Percentiles rank a stretch among this genome's conserved stretches.
Evolutionary conservation across 106 monocot genomes (phyloP).

Genomic region (Chionographis japonica): DNA sequence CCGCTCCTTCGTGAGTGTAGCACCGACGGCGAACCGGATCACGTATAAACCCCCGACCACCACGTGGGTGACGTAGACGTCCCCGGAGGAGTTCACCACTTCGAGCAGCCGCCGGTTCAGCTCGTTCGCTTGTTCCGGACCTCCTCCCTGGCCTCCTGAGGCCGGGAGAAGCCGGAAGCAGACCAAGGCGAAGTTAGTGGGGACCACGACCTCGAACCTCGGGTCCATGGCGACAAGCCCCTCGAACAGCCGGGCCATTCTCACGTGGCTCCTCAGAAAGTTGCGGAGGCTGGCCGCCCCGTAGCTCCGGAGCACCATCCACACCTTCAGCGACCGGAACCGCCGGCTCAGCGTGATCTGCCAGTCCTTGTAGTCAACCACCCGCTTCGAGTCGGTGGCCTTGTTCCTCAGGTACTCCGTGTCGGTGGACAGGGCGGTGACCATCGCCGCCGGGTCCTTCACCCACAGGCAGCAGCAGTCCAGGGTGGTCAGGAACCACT

Average conservation of each 20-base stretch:
- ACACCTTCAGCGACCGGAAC: conserved; percentile 34
- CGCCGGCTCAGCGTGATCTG: neutral
- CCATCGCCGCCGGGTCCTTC: conserved; percentile 8
- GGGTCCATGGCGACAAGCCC: conserved; percentile 24
- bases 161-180: conserved; percentile 38
- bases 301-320: conserved; percentile 47
- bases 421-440: conserved; percentile 11
- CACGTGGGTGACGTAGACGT: conserved; percentile 38
- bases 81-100: conserved; percentile 20
- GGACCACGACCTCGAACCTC: conserved; percentile 60
- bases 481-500: conserved; percentile 32
- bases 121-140: conserved; percentile 12
- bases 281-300: conserved; percentile 30
- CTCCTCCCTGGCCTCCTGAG: neutral
- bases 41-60: conserved; percentile 42
- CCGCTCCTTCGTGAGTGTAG: conserved; percentile 42
- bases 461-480: conserved; percentile 34
- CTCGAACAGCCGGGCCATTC: conserved; percentile 49
- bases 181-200: conserved; percentile 34
- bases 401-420: conserved; percentile 1
- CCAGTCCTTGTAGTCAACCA: conserved; percentile 6
- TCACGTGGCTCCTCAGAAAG: conserved; percentile 30
- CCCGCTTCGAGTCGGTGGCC: neutral
- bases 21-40: conserved; percentile 45
- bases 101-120: conserved; percentile 27